Conservation (phyloP, 1,284 basidiomycete species). For the Tilletia indica region DNA sequence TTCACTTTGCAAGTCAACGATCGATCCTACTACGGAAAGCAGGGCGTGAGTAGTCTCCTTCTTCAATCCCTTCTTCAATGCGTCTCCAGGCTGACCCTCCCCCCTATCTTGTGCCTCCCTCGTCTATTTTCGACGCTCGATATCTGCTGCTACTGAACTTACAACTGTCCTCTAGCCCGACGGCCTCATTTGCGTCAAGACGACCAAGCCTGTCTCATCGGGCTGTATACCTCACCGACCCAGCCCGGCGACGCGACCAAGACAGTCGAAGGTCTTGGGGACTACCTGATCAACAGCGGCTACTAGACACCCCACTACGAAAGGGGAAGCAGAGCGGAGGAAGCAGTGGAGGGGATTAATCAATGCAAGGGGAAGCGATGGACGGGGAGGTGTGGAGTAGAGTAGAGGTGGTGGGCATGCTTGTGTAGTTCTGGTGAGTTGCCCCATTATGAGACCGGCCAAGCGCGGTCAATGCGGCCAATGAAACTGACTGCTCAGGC, state of each 20-base stretch:
- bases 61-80: background rate
- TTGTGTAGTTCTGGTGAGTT: too few relatives aligned
- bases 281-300: slow-evolving; percentile 50
- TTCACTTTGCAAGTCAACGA: slow-evolving; percentile 68
- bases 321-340: too few relatives aligned
- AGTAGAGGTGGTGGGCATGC: too few relatives aligned
- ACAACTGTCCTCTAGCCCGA: slow-evolving; percentile 63
- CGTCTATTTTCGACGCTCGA: slow-evolving; percentile 25
- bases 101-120: background rate
- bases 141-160: background rate
- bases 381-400: background rate
- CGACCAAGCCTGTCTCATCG: slow-evolving; percentile 80
- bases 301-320: slow-evolving; percentile 30
- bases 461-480: too few relatives aligned
- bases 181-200: slow-evolving; percentile 80
- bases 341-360: background rate
- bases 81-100: background rate
- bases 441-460: too few relatives aligned
- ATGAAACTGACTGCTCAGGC: too few relatives aligned
- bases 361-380: too few relatives aligned
- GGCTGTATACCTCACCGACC: slow-evolving; percentile 70
- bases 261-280: slow-evolving; percentile 65
- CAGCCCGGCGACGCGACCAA: slow-evolving; percentile 69
- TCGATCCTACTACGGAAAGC: slow-evolving; percentile 76
- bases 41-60: slow-evolving; percentile 64